Conservation (phyloP, 2,329 filamentous ascomycete genomes). For the Phaeophleospora eucalypticola region DNA sequence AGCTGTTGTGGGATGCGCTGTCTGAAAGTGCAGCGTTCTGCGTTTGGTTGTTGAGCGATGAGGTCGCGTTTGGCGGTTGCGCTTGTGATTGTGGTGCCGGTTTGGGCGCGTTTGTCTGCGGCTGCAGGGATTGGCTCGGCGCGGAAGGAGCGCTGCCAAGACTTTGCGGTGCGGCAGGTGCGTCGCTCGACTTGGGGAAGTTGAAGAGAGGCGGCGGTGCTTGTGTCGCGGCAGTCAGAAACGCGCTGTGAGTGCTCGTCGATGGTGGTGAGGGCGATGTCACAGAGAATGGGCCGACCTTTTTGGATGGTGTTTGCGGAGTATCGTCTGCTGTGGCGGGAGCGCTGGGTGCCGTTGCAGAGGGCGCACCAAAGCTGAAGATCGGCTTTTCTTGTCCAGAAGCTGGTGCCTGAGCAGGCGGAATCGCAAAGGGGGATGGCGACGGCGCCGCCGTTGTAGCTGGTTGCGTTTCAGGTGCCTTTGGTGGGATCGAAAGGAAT, state of each 20-base stretch:
- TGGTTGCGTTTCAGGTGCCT: neutral
- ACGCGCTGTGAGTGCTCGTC: neutral
- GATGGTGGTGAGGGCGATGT: neutral
- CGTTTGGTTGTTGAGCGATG: conserved; percentile 6
- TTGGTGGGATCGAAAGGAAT: neutral
- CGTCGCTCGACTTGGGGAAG: neutral
- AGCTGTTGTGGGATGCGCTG: conserved; percentile 6
- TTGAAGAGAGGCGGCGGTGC: neutral
- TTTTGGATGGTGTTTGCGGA: neutral
- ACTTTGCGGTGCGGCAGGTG: neutral
- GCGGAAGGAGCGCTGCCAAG: conserved; percentile 2
- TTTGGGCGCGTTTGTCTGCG: conserved; percentile 12
- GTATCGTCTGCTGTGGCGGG: too few relatives aligned
- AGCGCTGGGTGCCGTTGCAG: too few relatives aligned
- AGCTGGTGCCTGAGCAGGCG: neutral
- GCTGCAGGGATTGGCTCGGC: conserved; percentile 3
- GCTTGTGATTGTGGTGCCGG: conserved; percentile 11
- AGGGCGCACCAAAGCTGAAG: neutral
- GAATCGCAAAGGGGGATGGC: neutral
- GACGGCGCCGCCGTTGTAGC: neutral
- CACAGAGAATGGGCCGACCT: neutral
- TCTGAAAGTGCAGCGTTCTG: conserved; percentile 9
- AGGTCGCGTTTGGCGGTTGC: conserved; percentile 6
- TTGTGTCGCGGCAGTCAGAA: neutral
- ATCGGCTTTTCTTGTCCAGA: neutral